Conservation (phyloP, 495 filamentous ascomycete species). For the Talaromyces adpressus region DNA sequence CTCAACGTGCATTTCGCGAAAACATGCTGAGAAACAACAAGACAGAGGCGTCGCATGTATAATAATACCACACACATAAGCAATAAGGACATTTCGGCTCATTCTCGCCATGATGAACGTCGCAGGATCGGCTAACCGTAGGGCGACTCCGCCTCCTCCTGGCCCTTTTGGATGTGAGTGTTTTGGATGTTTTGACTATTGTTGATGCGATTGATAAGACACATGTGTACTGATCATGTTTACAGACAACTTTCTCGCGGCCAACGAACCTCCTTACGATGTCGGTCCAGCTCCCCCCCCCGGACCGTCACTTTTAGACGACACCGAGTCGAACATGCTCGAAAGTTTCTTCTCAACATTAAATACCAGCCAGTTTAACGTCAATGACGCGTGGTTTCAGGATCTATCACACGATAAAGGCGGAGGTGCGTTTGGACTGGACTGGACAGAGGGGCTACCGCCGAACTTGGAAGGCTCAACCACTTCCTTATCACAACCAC, state of each 20-base stretch:
- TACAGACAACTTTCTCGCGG: conserved; percentile 25
- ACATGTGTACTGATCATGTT: background rate
- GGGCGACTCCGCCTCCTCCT: conserved; percentile 20
- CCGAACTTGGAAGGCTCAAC: conserved; percentile 54
- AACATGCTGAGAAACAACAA: background rate
- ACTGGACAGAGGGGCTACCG: conserved; percentile 50
- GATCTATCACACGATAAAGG: conserved; percentile 34
- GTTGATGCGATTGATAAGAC: background rate
- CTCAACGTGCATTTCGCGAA: background rate
- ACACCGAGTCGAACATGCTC: conserved; percentile 55
- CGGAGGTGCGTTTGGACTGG: conserved; percentile 34
- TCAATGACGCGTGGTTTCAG: conserved; percentile 40
- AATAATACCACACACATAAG: background rate
- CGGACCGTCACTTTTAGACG: conserved; percentile 53
- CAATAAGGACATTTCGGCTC: background rate
- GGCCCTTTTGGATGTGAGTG: conserved; percentile 58
- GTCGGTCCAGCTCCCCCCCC: conserved; percentile 51
- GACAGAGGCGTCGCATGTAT: background rate
- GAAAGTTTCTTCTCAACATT: conserved; percentile 56
- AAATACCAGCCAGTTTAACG: conserved; percentile 43
- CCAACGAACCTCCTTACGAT: conserved; percentile 46
- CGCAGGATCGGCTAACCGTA: conserved; percentile 21
- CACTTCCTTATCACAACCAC: conserved; percentile 51
- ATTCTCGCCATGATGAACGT: conserved; percentile 26
- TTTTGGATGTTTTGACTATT: background rate